phyloP scores from a whole-genome alignment of 768 basidiomycete genomes.

The Lentinula detonsa region DNA sequence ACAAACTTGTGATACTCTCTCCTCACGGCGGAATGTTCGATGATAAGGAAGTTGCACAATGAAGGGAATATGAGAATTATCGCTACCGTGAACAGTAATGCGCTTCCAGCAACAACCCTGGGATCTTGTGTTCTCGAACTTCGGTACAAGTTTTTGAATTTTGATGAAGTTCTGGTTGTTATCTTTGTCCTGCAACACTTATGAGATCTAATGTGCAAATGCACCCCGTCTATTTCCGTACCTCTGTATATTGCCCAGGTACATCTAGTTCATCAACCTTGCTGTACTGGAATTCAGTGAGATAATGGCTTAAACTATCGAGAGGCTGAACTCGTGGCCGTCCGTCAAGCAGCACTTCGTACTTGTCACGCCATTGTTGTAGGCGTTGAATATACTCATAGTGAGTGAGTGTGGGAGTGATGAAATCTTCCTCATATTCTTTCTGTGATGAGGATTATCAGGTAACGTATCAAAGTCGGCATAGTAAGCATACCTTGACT shows the following conservation, averaged over 20 bases:
- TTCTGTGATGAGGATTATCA: constrained; percentile 38
- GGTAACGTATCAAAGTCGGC: neutral
- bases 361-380: constrained; percentile 90
- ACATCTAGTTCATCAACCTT: constrained; percentile 98
- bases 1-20: constrained; percentile 86
- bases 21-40: constrained; percentile 85
- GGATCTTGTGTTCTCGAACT: constrained; percentile 85
- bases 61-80: constrained; percentile 87
- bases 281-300: constrained; percentile 96
- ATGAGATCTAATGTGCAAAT: neutral
- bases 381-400: constrained; percentile 85
- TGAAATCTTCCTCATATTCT: constrained; percentile 89
- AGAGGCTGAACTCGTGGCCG: constrained; percentile 81
- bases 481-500: constrained; percentile 43
- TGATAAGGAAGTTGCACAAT: constrained; percentile 85
- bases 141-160: constrained; percentile 86
- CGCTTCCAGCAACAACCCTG: constrained; percentile 86
- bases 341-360: constrained; percentile 77
- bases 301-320: constrained; percentile 83
- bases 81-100: constrained; percentile 84
- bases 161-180: constrained; percentile 85
- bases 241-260: constrained; percentile 98
- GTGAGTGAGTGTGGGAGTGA: constrained; percentile 69
- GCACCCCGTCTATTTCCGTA: constrained; percentile 22
- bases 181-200: constrained; percentile 77